Base-by-base conservation (phyloP, 768 basidiomycete genomes). In the Boletus rufocinnamomeus region DNA sequence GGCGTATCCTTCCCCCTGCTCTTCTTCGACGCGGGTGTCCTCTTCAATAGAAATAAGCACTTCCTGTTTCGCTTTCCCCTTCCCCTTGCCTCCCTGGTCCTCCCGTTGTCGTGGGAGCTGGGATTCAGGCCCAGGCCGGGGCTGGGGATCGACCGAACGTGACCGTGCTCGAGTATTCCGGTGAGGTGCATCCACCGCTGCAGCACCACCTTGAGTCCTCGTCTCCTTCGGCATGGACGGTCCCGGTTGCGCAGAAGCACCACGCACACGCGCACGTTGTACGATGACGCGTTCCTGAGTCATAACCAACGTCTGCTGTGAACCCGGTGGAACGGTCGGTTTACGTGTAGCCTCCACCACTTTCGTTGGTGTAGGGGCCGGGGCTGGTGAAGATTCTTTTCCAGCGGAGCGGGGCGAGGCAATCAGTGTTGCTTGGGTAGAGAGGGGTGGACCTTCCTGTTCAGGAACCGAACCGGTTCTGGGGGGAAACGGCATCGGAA, bases 391-490 rank as follows among this genome's bases (percentile, higher is more conserved):
- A 25, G 4, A 47, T 13, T 56, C 50, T 21, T 56, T 69, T 10
- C 38, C 51, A 10, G 43, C 25, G 25, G 6, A 19, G 1, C 14
- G 47, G 41, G 71, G 67, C 19, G 71, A 67, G 1, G 62, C 62
- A 6, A 74, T 50, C 41, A 72, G 27, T 0, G 71, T 72, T 30
- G 59, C 59, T 27, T 74, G 71, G 6, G 72, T 72, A 50, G 64
- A 58, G 11, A 32, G 50, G 1, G 60, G 63, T 21, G 60, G 61
- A 23, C 10, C 68, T 1, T 63, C 52, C 1, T 21, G 47, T 10
- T 52, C 58, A 32, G 34, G 38, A 35, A 25, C 16, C 3, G 50
- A 48, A 11, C 47, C 30, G 10, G 32, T 7, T 25, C 32, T 34
- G 1, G 61, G 63, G 11, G 60, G 47, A 25, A 27, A 41, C 11